Base-by-base conservation (phyloP, 164 flowering plant genomes). In the Vitis rupestris region DNA sequence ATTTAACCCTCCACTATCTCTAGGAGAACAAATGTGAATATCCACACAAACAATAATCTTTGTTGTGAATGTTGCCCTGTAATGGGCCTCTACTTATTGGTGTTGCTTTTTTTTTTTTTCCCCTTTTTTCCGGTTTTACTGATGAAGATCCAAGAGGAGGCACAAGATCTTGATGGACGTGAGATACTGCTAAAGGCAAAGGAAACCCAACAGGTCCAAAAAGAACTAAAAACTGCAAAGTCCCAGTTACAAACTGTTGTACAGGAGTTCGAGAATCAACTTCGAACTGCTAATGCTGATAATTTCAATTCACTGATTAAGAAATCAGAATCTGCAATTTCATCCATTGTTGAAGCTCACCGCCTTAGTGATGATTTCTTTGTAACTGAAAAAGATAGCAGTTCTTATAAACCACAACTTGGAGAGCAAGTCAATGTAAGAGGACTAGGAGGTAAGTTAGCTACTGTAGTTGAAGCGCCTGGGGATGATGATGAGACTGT, bases 351-450 rank as follows among this genome's bases (percentile, higher is more conserved):
- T 61, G 75, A 82, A 77, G 78, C 84, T 75, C 81, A 84, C 69
- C 17, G 61, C 53, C 78, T 83, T 47, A 66, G 30, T 50, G 76
- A 72, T 47, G 70, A 65, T 72, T 66, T 55, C 50, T 50, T 73
- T 49, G 37, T 58, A 55, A 52, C 60, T 61, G 83, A 77, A 76
- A 54, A 63, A 10, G 59, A 68, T 61, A 62, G n/a, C 19, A 68
- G 49, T 72, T 72, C 80, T 5, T 81, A 85, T 61, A 66, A 73
- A 31, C 96, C 93, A 3, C 82, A 88, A 76, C 14, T 75, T 61
- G 98, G 99, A 47, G 96, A 94, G 50, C 84, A 83, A 68, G 92
- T 94, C 67, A 78, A 51, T 77, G 83, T 92, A 12, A 82, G 71
- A 68, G 84, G 86, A 62, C 79, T 90, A 58, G 91, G 97, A 69